Base-by-base conservation (phyloP, 352 stramenopile species). In the Pythium rhizo-oryzae region DNA sequence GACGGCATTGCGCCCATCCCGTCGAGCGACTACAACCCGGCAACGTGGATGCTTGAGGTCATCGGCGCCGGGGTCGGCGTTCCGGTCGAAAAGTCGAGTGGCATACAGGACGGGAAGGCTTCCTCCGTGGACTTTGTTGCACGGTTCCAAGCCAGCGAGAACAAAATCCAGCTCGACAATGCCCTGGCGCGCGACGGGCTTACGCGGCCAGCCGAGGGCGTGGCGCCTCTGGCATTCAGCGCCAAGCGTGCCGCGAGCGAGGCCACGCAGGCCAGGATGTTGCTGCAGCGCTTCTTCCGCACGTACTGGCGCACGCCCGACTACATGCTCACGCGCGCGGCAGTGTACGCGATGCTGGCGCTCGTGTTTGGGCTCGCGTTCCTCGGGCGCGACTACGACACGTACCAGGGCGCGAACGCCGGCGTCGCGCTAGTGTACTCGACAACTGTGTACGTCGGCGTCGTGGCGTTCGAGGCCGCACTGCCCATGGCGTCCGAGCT, bases 391-490 rank as follows among this genome's bases (percentile, higher is more conserved):
- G 68, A 88, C 47, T 88, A 78, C 59, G 75, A 64, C 37, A 82
- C 75, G 43, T 88, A 83, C 69, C 75, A 82, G 39, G 82, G 81
- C 28, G 71, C 79, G 53, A 87, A 89, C 63, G 74, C 66, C 21
- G 82, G 82, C n/a, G 37, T 97, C 23, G 84, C 85, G 16, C 84
- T 97, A 25, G 85, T 97, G 23, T 98, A 95, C 74, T 69, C 92
- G 1, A 82, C 85, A 4, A 92, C 91, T 6, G 58, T 90, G 53
- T 98, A 98, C 66, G 80, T 96, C 53, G 79, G 75, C 28, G 80
- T 96, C 51, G 85, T 95, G 8, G 84, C 81, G 18, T 89, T 97
- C 53, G 81, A 94, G 46, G 88, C 74, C 6, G 81, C 89, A 0
- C 53, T 98, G 15, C 81, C 90, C 11, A 66, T 97, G 19, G 88